Evolutionary conservation across 169 alveolate genomes (phyloP).

Genomic region (Blepharisma undulans): DNA sequence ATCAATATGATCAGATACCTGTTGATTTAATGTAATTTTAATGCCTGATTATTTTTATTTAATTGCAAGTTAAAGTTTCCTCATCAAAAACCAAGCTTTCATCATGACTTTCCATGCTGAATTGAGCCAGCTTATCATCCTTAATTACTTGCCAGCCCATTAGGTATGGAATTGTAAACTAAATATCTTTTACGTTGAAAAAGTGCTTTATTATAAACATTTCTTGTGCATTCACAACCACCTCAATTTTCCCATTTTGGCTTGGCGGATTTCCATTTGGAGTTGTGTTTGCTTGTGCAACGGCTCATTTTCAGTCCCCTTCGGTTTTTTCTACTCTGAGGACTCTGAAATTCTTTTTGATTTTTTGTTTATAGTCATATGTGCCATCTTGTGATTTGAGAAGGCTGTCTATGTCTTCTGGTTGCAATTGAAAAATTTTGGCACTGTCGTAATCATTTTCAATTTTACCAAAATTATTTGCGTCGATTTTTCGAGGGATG

Average conservation of each 20-base stretch:
- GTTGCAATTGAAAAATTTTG: background rate
- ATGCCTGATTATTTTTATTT: background rate
- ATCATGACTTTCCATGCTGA: background rate
- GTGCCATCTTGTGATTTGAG: background rate
- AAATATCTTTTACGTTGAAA: background rate
- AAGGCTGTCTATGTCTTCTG: background rate
- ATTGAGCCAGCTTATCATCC: background rate
- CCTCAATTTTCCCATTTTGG: background rate
- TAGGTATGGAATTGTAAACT: background rate
- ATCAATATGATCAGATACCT: background rate
- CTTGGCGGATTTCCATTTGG: background rate
- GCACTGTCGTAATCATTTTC: background rate
- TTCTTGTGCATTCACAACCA: background rate
- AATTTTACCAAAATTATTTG: background rate
- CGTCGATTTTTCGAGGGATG: background rate
- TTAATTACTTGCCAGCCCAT: background rate
- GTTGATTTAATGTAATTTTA: background rate
- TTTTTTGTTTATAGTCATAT: background rate
- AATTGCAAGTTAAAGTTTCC: background rate
- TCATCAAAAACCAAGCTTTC: background rate
- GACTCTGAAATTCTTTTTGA: background rate
- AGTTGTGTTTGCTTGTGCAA: background rate
- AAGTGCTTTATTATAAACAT: background rate
- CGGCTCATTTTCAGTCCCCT: background rate
- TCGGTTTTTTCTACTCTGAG: background rate